Evolutionary conservation across 164 flowering plant genomes (phyloP), one percentile per base, ranked within the genome.

Genomic region (Sedum album): DNA sequence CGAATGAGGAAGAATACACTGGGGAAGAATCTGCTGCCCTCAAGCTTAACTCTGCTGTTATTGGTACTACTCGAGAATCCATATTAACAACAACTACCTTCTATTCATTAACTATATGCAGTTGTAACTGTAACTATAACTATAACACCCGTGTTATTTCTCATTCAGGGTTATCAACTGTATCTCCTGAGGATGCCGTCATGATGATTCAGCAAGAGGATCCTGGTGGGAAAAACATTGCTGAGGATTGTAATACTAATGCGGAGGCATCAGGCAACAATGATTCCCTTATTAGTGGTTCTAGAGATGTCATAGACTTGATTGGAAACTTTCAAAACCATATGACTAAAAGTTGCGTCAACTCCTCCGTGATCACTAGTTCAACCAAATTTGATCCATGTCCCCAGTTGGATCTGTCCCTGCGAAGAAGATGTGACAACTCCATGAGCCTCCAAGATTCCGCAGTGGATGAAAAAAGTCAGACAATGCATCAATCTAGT

Each of bases 291-390:
- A 71, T 60, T 35, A 76, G 68, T 66, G 76, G 80, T 70, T 78
- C 80, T 25, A 79, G 75, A 77, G 84, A 82, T 75, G 89, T 87
- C 72, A 89, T 84, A 61, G 95, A 91, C 79, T 83, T 90, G 75
- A 88, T 89, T 75, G 93, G 95, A 76, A 73, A 84, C 61, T 85
- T 82, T 73, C 82, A 78, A 73, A 83, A 72, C 49, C 66, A 72
- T 48, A 69, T 64, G 7, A 80, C 67, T 3, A n/a, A 60, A 60
- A 69, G 57, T 46, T 69, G 71, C 7, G 57, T 25, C 30, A 70
- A 70, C 49, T 67, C 73, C 31, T 64, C 73, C 36, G 70, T 77
- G 61, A 75, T 73, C 70, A 71, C 70, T 72, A 68, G 66, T 33
- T 33, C 65, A 10, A 67, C 64, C 73, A 79, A 73, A 61, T 71